Evolutionary conservation across 352 stramenopile genomes (phyloP).

Genomic region (Blastocystis sp.): DNA sequence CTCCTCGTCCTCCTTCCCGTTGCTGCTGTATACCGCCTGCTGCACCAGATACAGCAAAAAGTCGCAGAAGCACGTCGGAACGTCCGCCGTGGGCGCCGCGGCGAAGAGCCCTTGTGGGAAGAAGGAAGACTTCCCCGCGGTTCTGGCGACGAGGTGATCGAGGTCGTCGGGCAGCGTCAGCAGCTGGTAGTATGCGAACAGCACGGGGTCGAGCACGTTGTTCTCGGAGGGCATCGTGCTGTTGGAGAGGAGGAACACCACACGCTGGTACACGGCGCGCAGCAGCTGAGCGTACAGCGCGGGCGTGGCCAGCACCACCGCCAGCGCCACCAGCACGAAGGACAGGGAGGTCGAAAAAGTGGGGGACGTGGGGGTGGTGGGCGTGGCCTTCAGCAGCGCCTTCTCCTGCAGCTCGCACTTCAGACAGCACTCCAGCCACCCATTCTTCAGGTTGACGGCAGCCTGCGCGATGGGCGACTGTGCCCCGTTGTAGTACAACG

Average conservation of each 20-base stretch:
- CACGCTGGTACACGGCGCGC: slow-evolving; percentile 25
- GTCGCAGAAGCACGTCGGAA: neutral
- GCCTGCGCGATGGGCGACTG: neutral
- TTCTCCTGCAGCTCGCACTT: slow-evolving; percentile 10
- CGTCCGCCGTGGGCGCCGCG: neutral
- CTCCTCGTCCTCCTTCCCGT: neutral
- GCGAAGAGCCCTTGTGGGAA: neutral
- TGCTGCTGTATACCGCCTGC: neutral
- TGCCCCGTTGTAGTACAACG: slow-evolving; percentile 18
- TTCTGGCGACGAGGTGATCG: neutral
- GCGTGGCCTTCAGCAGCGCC: neutral
- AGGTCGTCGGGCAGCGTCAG: neutral
- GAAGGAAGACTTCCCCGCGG: neutral
- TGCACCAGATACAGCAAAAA: neutral
- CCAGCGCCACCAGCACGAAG: neutral
- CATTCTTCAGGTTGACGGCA: neutral
- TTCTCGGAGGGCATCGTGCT: slow-evolving; percentile 17
- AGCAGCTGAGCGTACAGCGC: slow-evolving; percentile 18
- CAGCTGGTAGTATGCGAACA: slow-evolving; percentile 46
- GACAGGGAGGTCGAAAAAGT: neutral
- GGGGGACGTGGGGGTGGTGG: neutral
- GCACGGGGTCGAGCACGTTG: slow-evolving; percentile 7
- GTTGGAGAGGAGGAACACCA: slow-evolving; percentile 5
- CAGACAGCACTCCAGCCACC: neutral
- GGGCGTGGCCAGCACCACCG: neutral